These are phyloP conservation scores for Aspergillus latus DNA, from an alignment of 2,329 filamentous ascomycete species.

Conservation along the genomic window DNA sequence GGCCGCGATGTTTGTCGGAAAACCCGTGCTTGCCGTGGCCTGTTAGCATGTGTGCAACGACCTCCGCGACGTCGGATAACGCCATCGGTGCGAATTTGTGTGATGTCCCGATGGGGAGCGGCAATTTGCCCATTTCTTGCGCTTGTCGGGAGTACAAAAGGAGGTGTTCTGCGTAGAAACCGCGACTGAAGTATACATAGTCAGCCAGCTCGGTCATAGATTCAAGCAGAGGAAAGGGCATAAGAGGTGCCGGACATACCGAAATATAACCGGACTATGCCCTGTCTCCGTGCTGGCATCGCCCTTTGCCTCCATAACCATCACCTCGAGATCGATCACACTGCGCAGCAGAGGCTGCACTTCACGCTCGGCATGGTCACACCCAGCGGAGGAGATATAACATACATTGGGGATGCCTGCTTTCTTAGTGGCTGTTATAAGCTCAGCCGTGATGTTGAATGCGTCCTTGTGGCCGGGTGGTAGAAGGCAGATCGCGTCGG, in stretches of 20 bases:
- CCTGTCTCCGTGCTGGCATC: slow-evolving; percentile 41
- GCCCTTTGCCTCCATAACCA: slow-evolving; percentile 48
- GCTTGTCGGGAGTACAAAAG: slow-evolving; percentile 50
- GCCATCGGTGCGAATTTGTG: slow-evolving; percentile 55
- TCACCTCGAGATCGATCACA: slow-evolving; percentile 52
- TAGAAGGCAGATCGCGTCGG: slow-evolving; percentile 52
- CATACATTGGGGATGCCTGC: slow-evolving; percentile 48
- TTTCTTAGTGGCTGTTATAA: slow-evolving; percentile 48
- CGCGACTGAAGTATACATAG: slow-evolving; percentile 36
- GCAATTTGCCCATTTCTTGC: slow-evolving; percentile 46
- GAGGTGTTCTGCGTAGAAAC: slow-evolving; percentile 56
- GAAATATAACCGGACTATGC: slow-evolving; percentile 49
- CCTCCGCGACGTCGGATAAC: slow-evolving; percentile 48
- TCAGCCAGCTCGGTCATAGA: neutral
- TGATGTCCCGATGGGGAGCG: slow-evolving; percentile 48
- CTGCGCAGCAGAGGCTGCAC: slow-evolving; percentile 52
- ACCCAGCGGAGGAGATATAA: slow-evolving; percentile 51
- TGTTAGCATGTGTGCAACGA: slow-evolving; percentile 51
- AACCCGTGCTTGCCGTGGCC: slow-evolving; percentile 53
- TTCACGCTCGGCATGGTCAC: slow-evolving; percentile 51
- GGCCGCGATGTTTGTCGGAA: slow-evolving; percentile 52
- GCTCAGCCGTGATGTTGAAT: slow-evolving; percentile 47
- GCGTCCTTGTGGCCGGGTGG: slow-evolving; percentile 51
- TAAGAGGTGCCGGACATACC: slow-evolving; percentile 23
- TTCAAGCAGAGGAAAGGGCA: neutral